These are phyloP conservation scores for Mycena olivaceomarginata DNA, from an alignment of 768 basidiomycete species.

Conservation along the genomic window DNA sequence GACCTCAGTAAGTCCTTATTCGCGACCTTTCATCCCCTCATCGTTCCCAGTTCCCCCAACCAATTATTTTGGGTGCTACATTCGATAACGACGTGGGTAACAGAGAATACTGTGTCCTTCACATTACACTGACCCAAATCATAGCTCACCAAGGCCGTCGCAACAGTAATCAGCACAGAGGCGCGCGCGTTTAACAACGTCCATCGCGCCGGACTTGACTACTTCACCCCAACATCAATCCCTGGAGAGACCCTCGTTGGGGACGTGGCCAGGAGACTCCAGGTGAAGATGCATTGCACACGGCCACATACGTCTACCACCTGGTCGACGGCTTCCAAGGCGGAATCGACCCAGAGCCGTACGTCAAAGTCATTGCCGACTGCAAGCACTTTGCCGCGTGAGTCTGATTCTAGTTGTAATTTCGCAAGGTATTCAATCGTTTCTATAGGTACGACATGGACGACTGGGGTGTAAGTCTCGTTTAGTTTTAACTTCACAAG, in stretches of 20 bases:
- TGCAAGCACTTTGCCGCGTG: constrained; percentile 75
- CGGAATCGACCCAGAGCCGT: constrained; percentile 70
- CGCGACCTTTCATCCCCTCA: not conserved
- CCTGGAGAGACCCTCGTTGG: constrained; percentile 71
- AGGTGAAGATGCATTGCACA: constrained; percentile 75
- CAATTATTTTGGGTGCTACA: constrained; percentile 72
- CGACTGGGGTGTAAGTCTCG: constrained; percentile 60
- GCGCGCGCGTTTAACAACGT: constrained; percentile 76
- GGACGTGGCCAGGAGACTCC: constrained; percentile 79
- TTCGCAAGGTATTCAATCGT: too few relatives aligned
- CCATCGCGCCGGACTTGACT: constrained; percentile 72
- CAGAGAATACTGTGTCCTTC: not conserved
- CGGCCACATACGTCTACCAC: constrained; percentile 71
- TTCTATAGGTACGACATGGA: constrained; percentile 69
- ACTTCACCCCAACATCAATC: constrained; percentile 74
- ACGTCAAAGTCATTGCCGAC: constrained; percentile 71
- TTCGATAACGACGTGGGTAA: constrained; percentile 66
- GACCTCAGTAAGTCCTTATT: constrained; percentile 56
- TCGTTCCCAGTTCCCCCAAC: constrained; percentile 67
- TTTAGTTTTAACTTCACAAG: too few relatives aligned
- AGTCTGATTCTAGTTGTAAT: too few relatives aligned
- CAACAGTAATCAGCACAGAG: constrained; percentile 72
- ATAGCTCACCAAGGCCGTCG: constrained; percentile 65
- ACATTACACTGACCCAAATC: not conserved
- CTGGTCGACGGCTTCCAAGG: constrained; percentile 75